Evolutionary conservation across 1,284 basidiomycete genomes (phyloP).

Genomic region (Stygiomarasmius scandens): DNA sequence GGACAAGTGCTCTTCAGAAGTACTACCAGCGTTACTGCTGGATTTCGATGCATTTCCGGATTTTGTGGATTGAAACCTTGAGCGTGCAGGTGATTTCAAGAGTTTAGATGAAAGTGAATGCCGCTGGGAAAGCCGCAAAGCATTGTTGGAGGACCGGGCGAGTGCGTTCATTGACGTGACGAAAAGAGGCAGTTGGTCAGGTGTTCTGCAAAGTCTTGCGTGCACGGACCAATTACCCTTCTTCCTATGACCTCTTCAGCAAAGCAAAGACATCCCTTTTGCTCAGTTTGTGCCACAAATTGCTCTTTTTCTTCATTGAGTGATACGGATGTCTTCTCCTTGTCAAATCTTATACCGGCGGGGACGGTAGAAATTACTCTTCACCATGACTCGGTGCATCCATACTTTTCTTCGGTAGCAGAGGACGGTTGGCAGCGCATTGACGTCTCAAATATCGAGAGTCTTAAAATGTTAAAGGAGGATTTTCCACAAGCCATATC

Average conservation of each 20-base stretch:
- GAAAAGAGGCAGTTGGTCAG: slow-evolving; percentile 7
- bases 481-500: slow-evolving; percentile 36
- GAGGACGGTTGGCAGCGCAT: slow-evolving; percentile 58
- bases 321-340: background rate
- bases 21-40: background rate
- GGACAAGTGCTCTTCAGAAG: background rate
- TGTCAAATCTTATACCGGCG: slow-evolving; percentile 41
- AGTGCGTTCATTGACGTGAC: slow-evolving; percentile 76
- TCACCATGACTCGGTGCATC: slow-evolving; percentile 20
- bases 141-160: slow-evolving; percentile 69
- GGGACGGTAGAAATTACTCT: slow-evolving; percentile 44
- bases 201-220: slow-evolving; percentile 2
- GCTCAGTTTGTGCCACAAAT: background rate
- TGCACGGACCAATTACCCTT: slow-evolving; percentile 50
- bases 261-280: background rate
- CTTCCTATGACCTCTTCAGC: background rate
- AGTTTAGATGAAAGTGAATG: background rate
- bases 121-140: background rate
- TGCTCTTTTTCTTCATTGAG: background rate
- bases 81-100: background rate
- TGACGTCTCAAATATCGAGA: slow-evolving; percentile 25
- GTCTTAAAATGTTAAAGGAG: slow-evolving; percentile 34
- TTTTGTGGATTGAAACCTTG: background rate
- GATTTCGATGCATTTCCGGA: background rate
- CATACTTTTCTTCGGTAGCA: slow-evolving; percentile 34